Conservation (phyloP, 1,139 yeast genomes). For the Candida freyschussii region DNA sequence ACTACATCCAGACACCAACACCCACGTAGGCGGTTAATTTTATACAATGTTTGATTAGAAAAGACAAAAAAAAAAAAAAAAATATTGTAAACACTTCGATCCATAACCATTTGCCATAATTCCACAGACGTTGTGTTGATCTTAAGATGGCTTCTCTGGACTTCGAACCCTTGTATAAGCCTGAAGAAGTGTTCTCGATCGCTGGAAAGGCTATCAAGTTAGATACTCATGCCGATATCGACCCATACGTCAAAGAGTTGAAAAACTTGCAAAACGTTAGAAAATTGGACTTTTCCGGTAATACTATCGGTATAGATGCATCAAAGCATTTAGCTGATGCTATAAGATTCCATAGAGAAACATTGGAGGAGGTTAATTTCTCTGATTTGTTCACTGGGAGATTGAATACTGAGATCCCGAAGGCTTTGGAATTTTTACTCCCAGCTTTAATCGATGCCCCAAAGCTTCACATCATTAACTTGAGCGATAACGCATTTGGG, state of each 20-base stretch:
- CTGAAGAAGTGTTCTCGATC: slow-evolving; percentile 45
- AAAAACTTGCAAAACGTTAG: slow-evolving; percentile 38
- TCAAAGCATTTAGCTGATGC: slow-evolving; percentile 65
- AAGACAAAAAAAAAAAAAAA: too few species aligned
- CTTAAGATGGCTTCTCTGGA: slow-evolving; percentile 35
- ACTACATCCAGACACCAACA: too few species aligned
- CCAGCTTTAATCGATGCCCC: slow-evolving; percentile 69
- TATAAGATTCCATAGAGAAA: slow-evolving; percentile 42
- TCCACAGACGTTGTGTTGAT: too few species aligned
- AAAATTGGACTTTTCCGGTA: slow-evolving; percentile 80
- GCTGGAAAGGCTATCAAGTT: slow-evolving; percentile 78
- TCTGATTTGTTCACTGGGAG: slow-evolving; percentile 95
- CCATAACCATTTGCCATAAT: too few species aligned
- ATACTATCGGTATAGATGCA: slow-evolving; percentile 91
- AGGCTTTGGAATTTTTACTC: slow-evolving; percentile 65
- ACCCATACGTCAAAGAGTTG: slow-evolving; percentile 56
- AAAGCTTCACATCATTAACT: slow-evolving; percentile 65
- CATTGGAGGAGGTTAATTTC: slow-evolving; percentile 65
- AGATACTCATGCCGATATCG: slow-evolving; percentile 67
- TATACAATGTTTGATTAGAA: too few species aligned
- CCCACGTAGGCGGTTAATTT: too few species aligned
- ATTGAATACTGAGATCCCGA: slow-evolving; percentile 90
- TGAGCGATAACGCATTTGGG: slow-evolving; percentile 96
- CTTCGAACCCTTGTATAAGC: slow-evolving; percentile 29
- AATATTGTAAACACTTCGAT: too few species aligned